Conservation (phyloP, 2,329 filamentous ascomycete species). For the Dactylellina haptotyla region DNA sequence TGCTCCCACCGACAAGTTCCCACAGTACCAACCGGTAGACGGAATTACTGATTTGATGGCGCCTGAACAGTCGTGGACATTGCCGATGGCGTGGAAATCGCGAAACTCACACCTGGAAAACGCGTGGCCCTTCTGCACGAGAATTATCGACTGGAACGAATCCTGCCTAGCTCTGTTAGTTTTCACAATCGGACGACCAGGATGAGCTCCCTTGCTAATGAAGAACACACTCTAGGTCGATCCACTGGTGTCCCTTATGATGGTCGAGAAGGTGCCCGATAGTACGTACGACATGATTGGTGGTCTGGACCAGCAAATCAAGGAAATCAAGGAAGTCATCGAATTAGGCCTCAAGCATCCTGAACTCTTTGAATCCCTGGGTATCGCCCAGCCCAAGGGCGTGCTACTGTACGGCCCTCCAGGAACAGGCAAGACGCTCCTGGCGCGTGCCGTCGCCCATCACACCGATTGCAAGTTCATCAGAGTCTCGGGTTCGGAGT, state of each 20-base stretch:
- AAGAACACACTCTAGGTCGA: conserved; percentile 69
- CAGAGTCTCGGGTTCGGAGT: conserved; percentile 90
- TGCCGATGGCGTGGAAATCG: conserved; percentile 89
- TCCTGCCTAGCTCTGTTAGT: conserved; percentile 85
- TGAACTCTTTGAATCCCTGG: conserved; percentile 97
- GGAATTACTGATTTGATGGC: conserved; percentile 4
- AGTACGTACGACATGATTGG: conserved; percentile 99
- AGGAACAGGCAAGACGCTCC: conserved; percentile 94
- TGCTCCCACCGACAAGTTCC: conserved; percentile 59
- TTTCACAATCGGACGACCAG: not conserved
- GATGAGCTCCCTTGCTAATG: not conserved
- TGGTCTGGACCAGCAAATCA: conserved; percentile 97
- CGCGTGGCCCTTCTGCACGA: conserved; percentile 96
- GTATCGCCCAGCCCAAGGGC: conserved; percentile 97
- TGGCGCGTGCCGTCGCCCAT: conserved; percentile 94
- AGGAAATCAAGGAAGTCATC: conserved; percentile 99
- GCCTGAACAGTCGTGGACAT: conserved; percentile 83
- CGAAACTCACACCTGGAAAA: conserved; percentile 96
- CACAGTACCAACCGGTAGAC: not conserved
- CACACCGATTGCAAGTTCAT: conserved; percentile 99
- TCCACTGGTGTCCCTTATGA: conserved; percentile 98
- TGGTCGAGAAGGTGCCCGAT: conserved; percentile 99
- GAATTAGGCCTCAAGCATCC: conserved; percentile 98
- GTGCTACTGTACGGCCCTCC: conserved; percentile 96
- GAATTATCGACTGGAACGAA: conserved; percentile 98